A percentile compares a stretch with the other conserved stretches of the same genome.
Evolutionary conservation across 352 stramenopile genomes (phyloP).

Genomic region (Phytophthora cactorum): DNA sequence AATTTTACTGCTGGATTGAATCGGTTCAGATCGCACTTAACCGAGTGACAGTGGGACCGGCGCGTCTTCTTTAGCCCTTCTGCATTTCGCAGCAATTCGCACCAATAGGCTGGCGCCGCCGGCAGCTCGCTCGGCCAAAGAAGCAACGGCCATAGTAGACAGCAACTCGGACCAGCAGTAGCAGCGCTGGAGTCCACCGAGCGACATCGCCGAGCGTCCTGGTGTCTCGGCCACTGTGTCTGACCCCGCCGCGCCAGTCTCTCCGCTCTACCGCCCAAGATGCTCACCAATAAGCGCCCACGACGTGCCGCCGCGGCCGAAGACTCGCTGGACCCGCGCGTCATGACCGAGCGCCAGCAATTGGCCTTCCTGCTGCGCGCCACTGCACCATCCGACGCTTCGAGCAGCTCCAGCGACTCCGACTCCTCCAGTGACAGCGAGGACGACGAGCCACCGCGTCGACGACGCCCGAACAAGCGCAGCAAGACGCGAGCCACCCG

Average conservation of each 20-base stretch:
- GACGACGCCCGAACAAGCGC: conserved; percentile 34
- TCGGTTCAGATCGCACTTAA: conserved; percentile 37
- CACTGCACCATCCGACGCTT: conserved; percentile 64
- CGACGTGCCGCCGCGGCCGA: conserved; percentile 32
- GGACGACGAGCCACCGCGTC: conserved; percentile 26
- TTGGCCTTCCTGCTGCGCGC: conserved; percentile 82
- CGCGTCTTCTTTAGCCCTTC: conserved; percentile 34
- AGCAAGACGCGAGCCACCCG: conserved; percentile 32
- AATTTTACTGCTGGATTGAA: conserved; percentile 22
- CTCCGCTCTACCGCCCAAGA: conserved; percentile 1
- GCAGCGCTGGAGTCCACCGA: conserved; percentile 39
- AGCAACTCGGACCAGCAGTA: conserved; percentile 25
- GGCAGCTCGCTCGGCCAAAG: conserved; percentile 14
- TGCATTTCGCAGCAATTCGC: conserved; percentile 25
- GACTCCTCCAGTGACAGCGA: conserved; percentile 42
- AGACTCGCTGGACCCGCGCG: conserved; percentile 54
- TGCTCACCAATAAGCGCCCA: conserved; percentile 39
- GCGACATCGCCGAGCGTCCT: conserved; percentile 36
- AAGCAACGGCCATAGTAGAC: conserved; percentile 38
- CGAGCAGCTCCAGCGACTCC: conserved; percentile 32
- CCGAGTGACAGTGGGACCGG: conserved; percentile 18
- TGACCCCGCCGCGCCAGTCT: conserved; percentile 1
- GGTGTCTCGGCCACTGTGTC: conserved; percentile 20
- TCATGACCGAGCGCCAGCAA: conserved; percentile 88
- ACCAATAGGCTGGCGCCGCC: conserved; percentile 24